These are phyloP conservation scores for Lagenidium sp. DNA, from an alignment of 352 stramenopile genomes.

Conservation along the genomic window DNA sequence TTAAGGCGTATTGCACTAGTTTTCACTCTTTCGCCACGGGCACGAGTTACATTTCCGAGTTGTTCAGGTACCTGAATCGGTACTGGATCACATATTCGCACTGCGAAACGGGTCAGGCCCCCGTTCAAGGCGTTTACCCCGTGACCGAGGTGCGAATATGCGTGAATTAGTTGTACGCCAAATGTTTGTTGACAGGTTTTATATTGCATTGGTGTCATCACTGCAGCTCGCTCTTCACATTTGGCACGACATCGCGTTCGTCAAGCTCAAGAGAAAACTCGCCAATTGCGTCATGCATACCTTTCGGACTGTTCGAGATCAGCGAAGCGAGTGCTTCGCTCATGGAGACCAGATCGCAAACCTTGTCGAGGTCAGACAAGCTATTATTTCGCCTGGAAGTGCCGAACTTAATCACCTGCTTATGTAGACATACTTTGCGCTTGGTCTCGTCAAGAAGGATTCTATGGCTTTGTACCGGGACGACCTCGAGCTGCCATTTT, in stretches of 20 bases:
- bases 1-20: constrained; percentile 52
- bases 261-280: constrained; percentile 59
- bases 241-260: constrained; percentile 75
- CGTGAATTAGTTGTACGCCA: too few species aligned
- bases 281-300: constrained; percentile 55
- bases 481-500: constrained; percentile 62
- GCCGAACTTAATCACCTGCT: neutral
- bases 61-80: constrained; percentile 81
- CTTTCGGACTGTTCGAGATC: constrained; percentile 40
- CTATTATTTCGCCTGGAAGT: neutral
- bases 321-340: constrained; percentile 57
- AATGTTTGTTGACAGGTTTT: too few species aligned
- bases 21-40: constrained; percentile 73
- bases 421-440: constrained; percentile 62
- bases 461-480: constrained; percentile 76
- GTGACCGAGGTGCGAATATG: constrained; percentile 47
- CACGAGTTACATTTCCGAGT: constrained; percentile 71
- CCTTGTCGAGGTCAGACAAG: constrained; percentile 46
- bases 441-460: constrained; percentile 67
- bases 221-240: constrained; percentile 73
- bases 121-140: constrained; percentile 75
- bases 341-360: constrained; percentile 56
- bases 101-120: constrained; percentile 73
- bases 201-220: too few species aligned
- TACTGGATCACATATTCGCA: constrained; percentile 87